Evolutionary conservation across 78 protist genomes (phyloP).

Genomic region (Creolimax fragrantissima): DNA sequence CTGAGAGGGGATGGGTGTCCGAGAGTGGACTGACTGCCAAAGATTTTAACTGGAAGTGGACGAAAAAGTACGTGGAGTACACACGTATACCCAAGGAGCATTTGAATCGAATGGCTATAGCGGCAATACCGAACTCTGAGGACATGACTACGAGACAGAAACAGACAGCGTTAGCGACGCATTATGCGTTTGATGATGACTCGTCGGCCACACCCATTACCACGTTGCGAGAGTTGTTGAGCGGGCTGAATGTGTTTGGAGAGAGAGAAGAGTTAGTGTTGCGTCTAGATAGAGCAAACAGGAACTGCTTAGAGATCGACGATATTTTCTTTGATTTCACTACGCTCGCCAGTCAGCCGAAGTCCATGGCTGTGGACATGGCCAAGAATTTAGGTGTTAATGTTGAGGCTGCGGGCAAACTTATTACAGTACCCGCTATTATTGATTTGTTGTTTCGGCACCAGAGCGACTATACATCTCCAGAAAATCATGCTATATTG

Average conservation of each 20-base stretch:
- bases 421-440: background rate
- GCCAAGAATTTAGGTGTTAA: background rate
- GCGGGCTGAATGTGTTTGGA: background rate
- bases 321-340: background rate
- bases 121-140: background rate
- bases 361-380: background rate
- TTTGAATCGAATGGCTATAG: background rate
- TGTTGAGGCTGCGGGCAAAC: background rate
- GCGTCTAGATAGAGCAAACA: background rate
- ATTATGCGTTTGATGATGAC: background rate
- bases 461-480: background rate
- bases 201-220: background rate
- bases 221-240: background rate
- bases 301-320: background rate
- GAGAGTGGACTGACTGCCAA: background rate
- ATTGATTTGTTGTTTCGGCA: background rate
- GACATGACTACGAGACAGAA: background rate
- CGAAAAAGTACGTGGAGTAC: background rate
- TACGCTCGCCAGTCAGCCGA: background rate
- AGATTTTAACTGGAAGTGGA: background rate
- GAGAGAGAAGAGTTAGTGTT: background rate
- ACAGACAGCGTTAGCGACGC: background rate
- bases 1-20: background rate
- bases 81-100: background rate
- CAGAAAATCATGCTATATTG: background rate